Base-by-base conservation (phyloP, 2,329 filamentous ascomycete species). In the Podosphaera fusca region DNA sequence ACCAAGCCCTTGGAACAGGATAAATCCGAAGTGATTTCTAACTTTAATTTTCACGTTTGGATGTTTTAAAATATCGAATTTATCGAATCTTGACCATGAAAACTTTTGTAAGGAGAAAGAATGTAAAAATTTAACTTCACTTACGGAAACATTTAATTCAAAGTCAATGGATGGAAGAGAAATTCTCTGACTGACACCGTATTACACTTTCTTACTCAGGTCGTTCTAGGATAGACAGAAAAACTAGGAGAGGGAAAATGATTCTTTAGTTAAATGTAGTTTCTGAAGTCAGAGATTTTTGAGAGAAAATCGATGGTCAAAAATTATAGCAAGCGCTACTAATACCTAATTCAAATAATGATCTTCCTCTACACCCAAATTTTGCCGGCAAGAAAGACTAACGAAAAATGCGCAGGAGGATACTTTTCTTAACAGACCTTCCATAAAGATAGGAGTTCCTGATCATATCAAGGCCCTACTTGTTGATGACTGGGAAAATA, bases 401-500 rank as follows among this genome's bases (percentile, higher is more conserved):
- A 49, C 31, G 38, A 50, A 50, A 33, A 3, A 31, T 36, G 50
- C 7, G 10, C 70, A 96, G 89, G 92, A 96, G 73, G 92, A 96
- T 60, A 74, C 77, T 3, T 98, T 95, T 68, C 80, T 88, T 66
- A 76, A 78, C 60, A 82, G 88, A 58, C 89, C 90, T 29, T 87
- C 87, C 21, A 84, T 98, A 65, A 86, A 87, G 64, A 78, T 98
- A 47, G 77, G 82, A 55, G 81, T 96, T 61, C 88, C 92, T 0
- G 92, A 96, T 67, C 80, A 85, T 62, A 76, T 98, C 62, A 95
- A 96, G 72, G 87, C 85, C 14, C 77, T 94, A 60, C 79, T 98
- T 2, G 92, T 98, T 30, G 92, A 98, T 67, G 92, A 98, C 69
- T 98, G 92, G 92, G 92, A 98, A 70, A 94, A 95, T 64, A 82